Evolutionary conservation across 768 basidiomycete species (phyloP).

Genomic region (Lactarius hatsudake): DNA sequence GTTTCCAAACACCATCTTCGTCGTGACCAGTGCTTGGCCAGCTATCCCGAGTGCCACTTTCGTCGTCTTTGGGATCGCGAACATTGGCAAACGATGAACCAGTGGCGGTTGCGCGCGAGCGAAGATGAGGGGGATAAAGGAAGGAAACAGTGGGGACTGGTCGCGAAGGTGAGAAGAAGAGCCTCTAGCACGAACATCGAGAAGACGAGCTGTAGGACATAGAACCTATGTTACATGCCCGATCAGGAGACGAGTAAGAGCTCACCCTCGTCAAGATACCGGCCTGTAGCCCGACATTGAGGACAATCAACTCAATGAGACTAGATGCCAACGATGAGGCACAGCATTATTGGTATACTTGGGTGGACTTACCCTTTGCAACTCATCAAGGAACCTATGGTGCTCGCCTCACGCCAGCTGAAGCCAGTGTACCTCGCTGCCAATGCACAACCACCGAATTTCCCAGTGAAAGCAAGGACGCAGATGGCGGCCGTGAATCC

Average conservation of each 20-base stretch:
- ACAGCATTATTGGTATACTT: neutral
- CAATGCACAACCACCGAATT: conserved; percentile 81
- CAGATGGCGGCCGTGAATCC: conserved; percentile 82
- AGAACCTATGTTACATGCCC: neutral
- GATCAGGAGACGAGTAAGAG: neutral
- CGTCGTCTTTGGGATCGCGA: conserved; percentile 8
- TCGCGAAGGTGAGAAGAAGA: conserved; percentile 79
- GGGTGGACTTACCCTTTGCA: conserved; percentile 73
- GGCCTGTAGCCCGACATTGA: conserved; percentile 87
- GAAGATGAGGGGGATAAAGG: conserved; percentile 64
- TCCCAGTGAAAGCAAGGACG: conserved; percentile 74
- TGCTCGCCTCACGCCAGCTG: conserved; percentile 72
- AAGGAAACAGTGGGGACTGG: conserved; percentile 69
- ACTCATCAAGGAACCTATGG: conserved; percentile 91
- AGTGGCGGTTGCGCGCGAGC: conserved; percentile 46
- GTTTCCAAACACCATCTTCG: conserved; percentile 42
- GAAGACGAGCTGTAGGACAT: conserved; percentile 55
- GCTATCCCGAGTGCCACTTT: neutral
- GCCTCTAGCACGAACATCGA: conserved; percentile 95
- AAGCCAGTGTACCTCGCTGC: conserved; percentile 71
- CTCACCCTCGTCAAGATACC: conserved; percentile 64
- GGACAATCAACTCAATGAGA: conserved; percentile 90
- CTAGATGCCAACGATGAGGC: conserved; percentile 35
- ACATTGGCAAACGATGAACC: conserved; percentile 50
- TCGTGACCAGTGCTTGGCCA: neutral